Base-by-base conservation (phyloP, 164 flowering plant species). In the Pachysandra terminalis region DNA sequence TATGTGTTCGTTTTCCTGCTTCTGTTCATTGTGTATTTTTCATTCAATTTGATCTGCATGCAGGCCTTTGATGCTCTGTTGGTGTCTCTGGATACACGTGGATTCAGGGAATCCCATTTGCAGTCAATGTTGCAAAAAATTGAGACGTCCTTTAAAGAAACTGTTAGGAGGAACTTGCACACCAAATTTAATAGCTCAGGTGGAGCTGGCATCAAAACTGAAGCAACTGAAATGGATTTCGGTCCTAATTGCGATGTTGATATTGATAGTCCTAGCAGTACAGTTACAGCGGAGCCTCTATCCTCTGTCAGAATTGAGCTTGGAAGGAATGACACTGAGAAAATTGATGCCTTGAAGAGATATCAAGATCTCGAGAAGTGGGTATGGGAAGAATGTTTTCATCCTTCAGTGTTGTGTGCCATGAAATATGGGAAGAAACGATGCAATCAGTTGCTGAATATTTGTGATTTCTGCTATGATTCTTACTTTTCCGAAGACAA, bases 31-130 rank as follows among this genome's bases (percentile, higher is more conserved):
- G 24, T 53, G 45, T 63, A 13, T 59, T 70, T 26, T 32, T 67
- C 56, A 40, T 24, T 35, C 9, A 62, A 22, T 45, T 66, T 15
- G 21, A 48, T 54, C 25, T 56, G n/a, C 53, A 0, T 69, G 66
- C 85, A 93, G 98, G 90, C 72, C 15, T 93, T 93, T 76, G 91
- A 91, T 82, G 75, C 87, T 66, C 83, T 93, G 49, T 56, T 93
- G 75, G 69, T 84, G 52, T 83, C 90, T 66, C 67, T 93, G 75
- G 98, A 93, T 70, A 77, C 79, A 24, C 96, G 97, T 72, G 98
- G 98, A 28, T 64, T 80, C 21, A 80, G 97, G 68, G 98, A 93
- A 73, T 82, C 89, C 61, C 92, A 91, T 78, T 74, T 93, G 71
- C 88, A 84, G 65, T 77, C 85, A 9, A 80, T 91, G 90, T 71